Base-by-base conservation (phyloP, 2,329 filamentous ascomycete species). In the Thelonectria rubi region DNA sequence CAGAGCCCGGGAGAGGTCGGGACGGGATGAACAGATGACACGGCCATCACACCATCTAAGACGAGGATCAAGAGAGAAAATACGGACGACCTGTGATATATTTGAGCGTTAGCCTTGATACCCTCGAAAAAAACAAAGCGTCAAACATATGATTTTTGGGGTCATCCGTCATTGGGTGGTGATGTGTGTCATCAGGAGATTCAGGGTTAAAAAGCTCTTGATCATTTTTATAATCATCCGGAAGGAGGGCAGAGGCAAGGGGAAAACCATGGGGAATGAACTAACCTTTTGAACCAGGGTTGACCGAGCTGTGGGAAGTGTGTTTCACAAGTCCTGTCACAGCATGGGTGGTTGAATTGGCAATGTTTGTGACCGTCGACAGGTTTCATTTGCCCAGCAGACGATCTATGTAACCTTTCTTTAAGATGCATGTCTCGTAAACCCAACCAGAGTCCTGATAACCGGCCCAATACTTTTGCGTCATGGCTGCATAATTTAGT, bases 201-300 rank as follows among this genome's bases (percentile, higher is more conserved):
- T 85, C 85, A 87, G 85, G 84, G 84, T 88, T 88, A 88, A 88
- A 88, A 88, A 88, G 85, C 85, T 87, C 85, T 83, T 86, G 82
- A 80, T 76, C 26, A 73, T 74, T 79, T 80, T 74, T 82, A 78
- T 82, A 85, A 87, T 86, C 85, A 83, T 87, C 66, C 82, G 64
- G 60, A 66, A 73, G 79, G 65, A 37, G 18, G 32, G 42, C 50
- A 59, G 45, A 39, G 58, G 47, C 40, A 60, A 57, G 45, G 21
- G 54, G 64, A 24, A 9, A 30, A 65, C 24, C 37, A 17, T 14
- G 48, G 21, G 34, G n/a, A 11, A 42, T 30, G 53, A 39, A 83
- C 84, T 80, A 79, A 86, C 84, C 80, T 80, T 79, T 72, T 68
- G 39, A n/a, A n/a, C 14, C 21, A 52, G 15, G 30, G n/a, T 30